These are phyloP conservation scores for Solanum neorickii DNA, from an alignment of 257 asterid genomes.

Conservation along the genomic window DNA sequence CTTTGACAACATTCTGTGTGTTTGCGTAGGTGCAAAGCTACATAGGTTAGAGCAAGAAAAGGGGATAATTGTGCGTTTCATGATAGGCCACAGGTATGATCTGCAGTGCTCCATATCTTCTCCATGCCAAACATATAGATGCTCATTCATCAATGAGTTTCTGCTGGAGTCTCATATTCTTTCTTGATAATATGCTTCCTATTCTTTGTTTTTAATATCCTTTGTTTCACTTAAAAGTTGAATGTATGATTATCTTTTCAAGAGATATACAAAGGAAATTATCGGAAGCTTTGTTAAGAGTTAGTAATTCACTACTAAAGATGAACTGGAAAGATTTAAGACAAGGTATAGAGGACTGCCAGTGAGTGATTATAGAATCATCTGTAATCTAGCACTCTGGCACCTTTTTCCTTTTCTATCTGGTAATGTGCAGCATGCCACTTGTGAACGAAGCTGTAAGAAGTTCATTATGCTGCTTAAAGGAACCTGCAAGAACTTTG, in stretches of 20 bases:
- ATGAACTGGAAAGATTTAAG: neutral
- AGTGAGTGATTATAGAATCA: neutral
- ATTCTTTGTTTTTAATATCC: neutral
- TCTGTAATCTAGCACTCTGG: neutral
- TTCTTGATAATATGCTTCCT: neutral
- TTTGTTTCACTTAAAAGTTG: neutral
- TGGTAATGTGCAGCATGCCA: neutral
- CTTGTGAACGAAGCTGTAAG: neutral
- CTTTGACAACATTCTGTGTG: neutral
- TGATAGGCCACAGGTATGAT: slow-evolving; percentile 72
- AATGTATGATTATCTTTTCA: neutral
- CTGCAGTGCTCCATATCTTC: neutral
- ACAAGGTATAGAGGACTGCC: neutral
- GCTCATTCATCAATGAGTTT: neutral
- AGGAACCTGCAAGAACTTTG: neutral
- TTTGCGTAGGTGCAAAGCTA: slow-evolving; percentile 38
- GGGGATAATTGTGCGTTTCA: slow-evolving; percentile 71
- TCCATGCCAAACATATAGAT: neutral
- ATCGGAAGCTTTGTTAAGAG: neutral
- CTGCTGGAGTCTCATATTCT: neutral
- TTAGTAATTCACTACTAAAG: neutral
- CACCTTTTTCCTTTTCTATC: neutral
- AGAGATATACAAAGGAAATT: neutral
- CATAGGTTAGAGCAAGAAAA: slow-evolving; percentile 53
- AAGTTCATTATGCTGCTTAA: neutral